These are phyloP conservation scores for Pyricularia sp. DNA, from an alignment of 2,329 filamentous ascomycete genomes.

Conservation along the genomic window DNA sequence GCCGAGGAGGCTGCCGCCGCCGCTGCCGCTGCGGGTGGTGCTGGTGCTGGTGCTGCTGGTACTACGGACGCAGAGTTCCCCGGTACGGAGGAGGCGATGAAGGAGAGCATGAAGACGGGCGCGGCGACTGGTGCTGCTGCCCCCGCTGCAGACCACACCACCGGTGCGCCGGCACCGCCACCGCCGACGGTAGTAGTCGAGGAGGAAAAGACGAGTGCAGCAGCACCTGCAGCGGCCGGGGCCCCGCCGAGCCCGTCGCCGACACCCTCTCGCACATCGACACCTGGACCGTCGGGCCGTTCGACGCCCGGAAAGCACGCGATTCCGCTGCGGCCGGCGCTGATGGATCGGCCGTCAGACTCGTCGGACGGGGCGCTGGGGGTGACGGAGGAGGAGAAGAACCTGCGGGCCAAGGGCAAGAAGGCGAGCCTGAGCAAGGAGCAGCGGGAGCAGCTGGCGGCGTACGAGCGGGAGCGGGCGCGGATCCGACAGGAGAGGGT, in stretches of 20 bases:
- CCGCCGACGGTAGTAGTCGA: conserved; percentile 26
- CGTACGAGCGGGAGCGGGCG: conserved; percentile 76
- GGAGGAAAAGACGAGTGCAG: conserved; percentile 17
- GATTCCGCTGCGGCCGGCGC: conserved; percentile 68
- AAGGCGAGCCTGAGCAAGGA: conserved; percentile 79
- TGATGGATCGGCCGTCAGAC: conserved; percentile 73
- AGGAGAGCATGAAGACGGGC: conserved; percentile 35
- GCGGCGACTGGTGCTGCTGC: conserved; percentile 15
- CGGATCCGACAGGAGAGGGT: conserved; percentile 77
- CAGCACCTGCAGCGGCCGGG: conserved; percentile 18
- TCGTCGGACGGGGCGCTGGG: conserved; percentile 63
- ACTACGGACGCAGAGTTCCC: conserved; percentile 37
- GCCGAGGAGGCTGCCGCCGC: conserved; percentile 29
- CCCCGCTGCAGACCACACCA: conserved; percentile 21
- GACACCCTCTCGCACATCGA: conserved; percentile 23
- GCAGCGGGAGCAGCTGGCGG: conserved; percentile 80
- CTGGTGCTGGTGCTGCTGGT: conserved; percentile 9
- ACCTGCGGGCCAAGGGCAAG: conserved; percentile 50
- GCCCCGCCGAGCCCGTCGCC: conserved; percentile 26
- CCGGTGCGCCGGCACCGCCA: conserved; percentile 14
- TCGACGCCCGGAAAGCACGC: conserved; percentile 26
- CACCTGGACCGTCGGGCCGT: conserved; percentile 21
- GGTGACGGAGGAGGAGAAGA: conserved; percentile 54
- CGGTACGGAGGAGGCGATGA: conserved; percentile 41
- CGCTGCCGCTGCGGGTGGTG: conserved; percentile 3